Conservation (phyloP, 495 filamentous ascomycete species). For the Aspergillus mulundensis region DNA sequence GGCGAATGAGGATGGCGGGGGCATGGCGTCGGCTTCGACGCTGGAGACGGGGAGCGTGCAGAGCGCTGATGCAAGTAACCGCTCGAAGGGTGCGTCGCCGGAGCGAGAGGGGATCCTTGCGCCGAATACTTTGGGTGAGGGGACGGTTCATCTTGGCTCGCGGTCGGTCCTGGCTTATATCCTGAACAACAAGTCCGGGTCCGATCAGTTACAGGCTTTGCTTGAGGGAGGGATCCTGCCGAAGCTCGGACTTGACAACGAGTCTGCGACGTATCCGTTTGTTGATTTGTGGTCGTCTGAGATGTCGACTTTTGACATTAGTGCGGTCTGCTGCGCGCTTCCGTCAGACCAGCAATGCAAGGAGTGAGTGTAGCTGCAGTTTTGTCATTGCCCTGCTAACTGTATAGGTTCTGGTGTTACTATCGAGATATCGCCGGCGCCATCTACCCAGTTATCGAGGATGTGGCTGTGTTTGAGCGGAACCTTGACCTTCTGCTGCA, state of each 20-base stretch:
- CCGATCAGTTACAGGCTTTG: conserved; percentile 61
- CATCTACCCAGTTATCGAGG: conserved; percentile 75
- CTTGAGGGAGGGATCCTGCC: conserved; percentile 75
- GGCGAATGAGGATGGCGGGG: conserved; percentile 28
- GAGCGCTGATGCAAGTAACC: conserved; percentile 48
- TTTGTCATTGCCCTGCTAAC: neutral
- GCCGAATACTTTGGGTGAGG: conserved; percentile 49
- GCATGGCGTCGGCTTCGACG: conserved; percentile 8
- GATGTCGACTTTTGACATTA: conserved; percentile 67
- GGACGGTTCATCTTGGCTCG: conserved; percentile 55
- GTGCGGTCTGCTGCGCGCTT: conserved; percentile 67
- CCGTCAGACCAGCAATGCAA: conserved; percentile 60
- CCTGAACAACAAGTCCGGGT: conserved; percentile 58
- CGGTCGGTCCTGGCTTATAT: conserved; percentile 57
- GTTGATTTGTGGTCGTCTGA: conserved; percentile 58
- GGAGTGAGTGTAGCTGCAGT: conserved; percentile 48
- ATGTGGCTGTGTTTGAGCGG: conserved; percentile 66
- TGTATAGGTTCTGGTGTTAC: conserved; percentile 60
- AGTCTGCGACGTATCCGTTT: conserved; percentile 76
- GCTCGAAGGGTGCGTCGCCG: conserved; percentile 37
- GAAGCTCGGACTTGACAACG: conserved; percentile 77
- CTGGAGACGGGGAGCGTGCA: conserved; percentile 53
- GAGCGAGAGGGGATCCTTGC: conserved; percentile 54
- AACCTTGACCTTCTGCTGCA: conserved; percentile 64
- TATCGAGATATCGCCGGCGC: conserved; percentile 81